A percentile compares a stretch with the other conserved stretches of the same genome.
Conservation (phyloP, 2,329 filamentous ascomycete genomes). For the Monosporascus sp. region DNA sequence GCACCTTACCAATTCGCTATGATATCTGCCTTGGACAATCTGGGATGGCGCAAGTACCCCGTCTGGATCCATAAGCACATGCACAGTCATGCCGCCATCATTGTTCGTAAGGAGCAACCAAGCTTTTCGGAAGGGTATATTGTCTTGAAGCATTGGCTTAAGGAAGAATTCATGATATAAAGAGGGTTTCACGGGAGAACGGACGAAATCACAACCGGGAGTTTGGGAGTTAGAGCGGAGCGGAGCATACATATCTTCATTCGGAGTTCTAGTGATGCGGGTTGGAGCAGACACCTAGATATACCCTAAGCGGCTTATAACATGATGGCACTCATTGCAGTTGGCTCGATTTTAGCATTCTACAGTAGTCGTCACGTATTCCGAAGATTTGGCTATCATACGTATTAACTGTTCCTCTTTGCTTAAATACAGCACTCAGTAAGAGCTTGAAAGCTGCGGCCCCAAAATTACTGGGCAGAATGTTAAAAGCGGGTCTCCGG, state of each 20-base stretch:
- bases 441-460: too few species aligned
- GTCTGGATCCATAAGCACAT: constrained; percentile 70
- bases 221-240: constrained; percentile 2
- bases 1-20: constrained; percentile 78
- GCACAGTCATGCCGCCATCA: constrained; percentile 89
- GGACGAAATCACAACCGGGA: not conserved
- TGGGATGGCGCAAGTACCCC: constrained; percentile 60
- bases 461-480: too few species aligned
- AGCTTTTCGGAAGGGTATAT: constrained; percentile 70
- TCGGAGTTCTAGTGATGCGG: too few species aligned
- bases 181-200: not conserved
- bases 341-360: too few species aligned
- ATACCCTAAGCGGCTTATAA: too few species aligned
- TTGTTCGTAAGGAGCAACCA: constrained; percentile 65
- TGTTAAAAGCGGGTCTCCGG: too few species aligned
- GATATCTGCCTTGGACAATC: constrained; percentile 68
- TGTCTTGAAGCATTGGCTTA: constrained; percentile 77
- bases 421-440: too few species aligned
- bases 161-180: constrained; percentile 65
- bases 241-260: constrained; percentile 43
- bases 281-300: too few species aligned
- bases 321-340: too few species aligned
- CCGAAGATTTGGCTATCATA: too few species aligned
- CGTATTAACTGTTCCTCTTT: too few species aligned
- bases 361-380: too few species aligned